Evolutionary conservation across 2,329 filamentous ascomycete species (phyloP), one percentile per base, ranked within the genome.

Genomic region (Xylariales sp.): DNA sequence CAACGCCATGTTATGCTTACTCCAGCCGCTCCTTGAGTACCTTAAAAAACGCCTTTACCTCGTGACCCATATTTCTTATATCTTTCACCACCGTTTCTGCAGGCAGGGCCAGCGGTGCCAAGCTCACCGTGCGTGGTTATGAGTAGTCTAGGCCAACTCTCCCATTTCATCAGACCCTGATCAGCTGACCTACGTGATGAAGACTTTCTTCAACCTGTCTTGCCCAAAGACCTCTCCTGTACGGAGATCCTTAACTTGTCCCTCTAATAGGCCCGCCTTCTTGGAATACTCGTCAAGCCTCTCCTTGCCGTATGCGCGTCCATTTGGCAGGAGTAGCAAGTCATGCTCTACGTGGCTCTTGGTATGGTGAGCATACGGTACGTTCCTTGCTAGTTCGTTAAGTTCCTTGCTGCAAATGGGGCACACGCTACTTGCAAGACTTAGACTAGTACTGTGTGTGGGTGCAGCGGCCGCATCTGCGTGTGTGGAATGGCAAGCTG

Each of bases 391-490:
- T 23, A 98, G 76, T 53, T 90, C 86, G 60, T 97, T 97, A 40
- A 98, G 77, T 63, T 98, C 93, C 1, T 85, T 93, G 33, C 85
- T 93, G 69, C 93, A 98, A 55, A 98, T 97, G 4, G 93, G 93
- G 53, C 93, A 98, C 29, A 97, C 81, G 33, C 81, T 83, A 5
- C 50, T 33, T 3, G 55, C 52, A 6, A 85, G 83, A 2, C 80
- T 81, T 1, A 84, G 75, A 19, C 68, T 71, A n/a, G 65, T 59
- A n/a, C 61, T 55, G 49, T 67, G 63, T 14, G 54, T 52, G n/a
- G 55, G 51, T 6, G 54, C 53, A 6, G 55, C 41, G 21, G 56
- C 48, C 18, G 51, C 45, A 31, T 53, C 49, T 23, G 46, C 43
- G 40, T 34, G 60, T 56, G 34, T 67, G 2, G 84, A 85, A 11